These are phyloP conservation scores for Pleurotus djamor DNA, from an alignment of 768 basidiomycete species.

Conservation along the genomic window DNA sequence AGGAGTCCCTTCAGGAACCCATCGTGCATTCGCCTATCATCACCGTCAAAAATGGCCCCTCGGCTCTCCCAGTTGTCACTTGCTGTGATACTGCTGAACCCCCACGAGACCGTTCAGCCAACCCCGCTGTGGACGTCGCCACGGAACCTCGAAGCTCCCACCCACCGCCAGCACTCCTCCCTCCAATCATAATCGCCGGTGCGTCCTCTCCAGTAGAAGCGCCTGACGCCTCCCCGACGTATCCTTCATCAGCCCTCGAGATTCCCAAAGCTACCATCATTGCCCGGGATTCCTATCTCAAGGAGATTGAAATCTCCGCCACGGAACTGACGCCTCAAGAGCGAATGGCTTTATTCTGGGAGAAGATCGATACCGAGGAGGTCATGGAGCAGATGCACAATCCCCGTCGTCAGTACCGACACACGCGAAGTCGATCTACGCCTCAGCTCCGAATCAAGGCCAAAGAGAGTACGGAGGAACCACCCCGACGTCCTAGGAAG, in stretches of 20 bases:
- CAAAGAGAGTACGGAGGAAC: slow-evolving; percentile 1
- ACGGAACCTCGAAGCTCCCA: no score
- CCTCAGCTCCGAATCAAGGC: neutral
- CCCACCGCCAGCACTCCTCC: no score
- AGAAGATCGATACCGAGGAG: slow-evolving; percentile 40
- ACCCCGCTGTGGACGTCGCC: no score
- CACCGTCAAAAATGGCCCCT: no score
- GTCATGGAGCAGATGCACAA: slow-evolving; percentile 13
- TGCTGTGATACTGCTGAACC: no score
- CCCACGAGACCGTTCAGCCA: no score
- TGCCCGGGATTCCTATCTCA: neutral
- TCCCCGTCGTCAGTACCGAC: neutral
- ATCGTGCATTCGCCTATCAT: no score
- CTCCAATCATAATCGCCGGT: no score
- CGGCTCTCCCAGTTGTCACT: no score
- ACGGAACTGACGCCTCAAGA: slow-evolving; percentile 16
- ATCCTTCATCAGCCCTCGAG: neutral
- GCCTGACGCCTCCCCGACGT: neutral
- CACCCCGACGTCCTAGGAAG: slow-evolving; percentile 26
- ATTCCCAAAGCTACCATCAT: neutral
- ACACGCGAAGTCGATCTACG: neutral
- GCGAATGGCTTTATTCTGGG: slow-evolving; percentile 39
- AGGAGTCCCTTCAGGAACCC: no score
- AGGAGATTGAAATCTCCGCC: neutral
- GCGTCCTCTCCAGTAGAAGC: neutral